Conservation (phyloP, 371 early-diverging fungal genomes). For the Zancudomyces culisetae region DNA sequence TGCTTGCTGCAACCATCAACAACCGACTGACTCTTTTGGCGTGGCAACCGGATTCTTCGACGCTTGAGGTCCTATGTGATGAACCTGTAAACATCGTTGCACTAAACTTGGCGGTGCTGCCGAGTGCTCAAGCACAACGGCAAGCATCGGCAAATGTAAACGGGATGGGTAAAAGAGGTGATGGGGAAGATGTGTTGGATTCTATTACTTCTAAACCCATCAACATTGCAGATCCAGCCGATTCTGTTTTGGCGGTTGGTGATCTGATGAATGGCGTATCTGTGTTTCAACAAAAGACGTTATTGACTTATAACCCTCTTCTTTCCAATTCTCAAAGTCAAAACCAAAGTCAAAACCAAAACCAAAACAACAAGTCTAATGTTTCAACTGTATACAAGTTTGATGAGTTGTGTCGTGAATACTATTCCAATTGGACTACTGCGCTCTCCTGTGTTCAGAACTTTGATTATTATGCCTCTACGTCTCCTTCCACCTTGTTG, state of each 20-base stretch:
- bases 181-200: too few species aligned
- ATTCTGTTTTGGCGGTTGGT: constrained; percentile 45
- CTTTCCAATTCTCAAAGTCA: constrained; percentile 2
- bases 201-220: neutral
- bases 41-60: constrained; percentile 7
- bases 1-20: constrained; percentile 35
- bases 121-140: neutral
- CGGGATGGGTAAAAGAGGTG: neutral
- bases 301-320: constrained; percentile 8
- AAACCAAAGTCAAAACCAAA: constrained; percentile 8
- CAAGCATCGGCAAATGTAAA: neutral
- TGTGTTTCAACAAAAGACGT: constrained; percentile 20
- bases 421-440: constrained; percentile 42
- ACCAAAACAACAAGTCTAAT: neutral
- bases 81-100: constrained; percentile 1
- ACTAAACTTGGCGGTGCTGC: constrained; percentile 1
- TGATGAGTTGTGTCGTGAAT: constrained; percentile 40
- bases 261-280: constrained; percentile 69
- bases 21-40: constrained; percentile 26
- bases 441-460: constrained; percentile 25
- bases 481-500: neutral
- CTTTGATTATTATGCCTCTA: neutral
- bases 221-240: neutral
- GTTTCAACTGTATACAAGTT: neutral
- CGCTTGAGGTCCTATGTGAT: neutral